Evolutionary conservation across 208 protist species (phyloP), one percentile per base, ranked within the genome.

Genomic region (Trypanosoma mega): DNA sequence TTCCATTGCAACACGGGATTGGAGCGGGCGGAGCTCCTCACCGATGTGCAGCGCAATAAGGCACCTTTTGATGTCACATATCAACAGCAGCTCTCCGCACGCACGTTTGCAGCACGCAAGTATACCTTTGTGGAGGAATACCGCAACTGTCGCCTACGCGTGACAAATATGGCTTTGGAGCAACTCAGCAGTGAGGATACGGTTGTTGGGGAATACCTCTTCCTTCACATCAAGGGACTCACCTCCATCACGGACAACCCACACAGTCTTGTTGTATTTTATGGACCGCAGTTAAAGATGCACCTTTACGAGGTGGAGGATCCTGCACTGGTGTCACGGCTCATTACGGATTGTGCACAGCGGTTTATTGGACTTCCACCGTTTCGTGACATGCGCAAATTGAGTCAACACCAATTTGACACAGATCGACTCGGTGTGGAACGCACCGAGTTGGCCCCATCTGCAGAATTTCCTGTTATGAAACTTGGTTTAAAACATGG

Each of bases 1-100:
- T 97, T 97, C 54, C 72, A 64, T 18, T 85, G 74, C 52, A 46
- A 43, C 3, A 76, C 48, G 3, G 50, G 63, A 7, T 48, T 52
- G 20, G 85, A 96, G 57, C 87, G 93, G 20, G 80, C 78, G 4
- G 82, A 86, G 51, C 63, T 97, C n/a, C 77, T 97, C 20, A 95
- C 93, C 1, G 83, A 88, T 57, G 73, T 93, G 16, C 89, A 96
- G 51, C 67, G 80, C 16, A 70, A 90, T 53, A 85, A 85, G 21
- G 8, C 34, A 6, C 9, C 48, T 8, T 93, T 93, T 53, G 83
- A 93, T 58, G 12, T 33, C 11, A 58, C 45, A n/a, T 82, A 85
- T 24, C 24, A 50, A 7, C 27, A 57, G 16, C 69, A 74, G 24
- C 33, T 44, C 6, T 31, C 54, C 14, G 26, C 3, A 5, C 47